phyloP scores from a whole-genome alignment of 805 yeast genomes.

The Yarrowia sp. region DNA sequence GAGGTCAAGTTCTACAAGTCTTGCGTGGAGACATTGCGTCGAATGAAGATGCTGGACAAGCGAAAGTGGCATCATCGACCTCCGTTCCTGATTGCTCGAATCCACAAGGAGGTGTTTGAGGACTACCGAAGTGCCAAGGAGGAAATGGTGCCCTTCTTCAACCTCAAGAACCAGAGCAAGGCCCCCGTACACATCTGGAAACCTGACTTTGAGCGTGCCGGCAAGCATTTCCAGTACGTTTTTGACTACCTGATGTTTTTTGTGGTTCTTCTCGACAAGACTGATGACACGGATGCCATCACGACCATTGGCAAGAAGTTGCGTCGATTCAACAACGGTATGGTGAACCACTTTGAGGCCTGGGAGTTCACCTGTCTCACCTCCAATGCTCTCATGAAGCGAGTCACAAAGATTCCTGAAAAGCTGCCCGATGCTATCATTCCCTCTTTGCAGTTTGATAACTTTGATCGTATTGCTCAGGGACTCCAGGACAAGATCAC shows the following conservation, averaged over 20 bases:
- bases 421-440: constrained; percentile 53
- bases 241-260: constrained; percentile 64
- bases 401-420: constrained; percentile 43
- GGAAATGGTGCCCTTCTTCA: constrained; percentile 61
- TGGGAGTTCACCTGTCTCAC: constrained; percentile 63
- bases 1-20: constrained; percentile 33
- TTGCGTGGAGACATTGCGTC: constrained; percentile 48
- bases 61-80: constrained; percentile 93
- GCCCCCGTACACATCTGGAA: constrained; percentile 86
- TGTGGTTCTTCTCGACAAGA: constrained; percentile 51
- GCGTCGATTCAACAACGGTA: constrained; percentile 72
- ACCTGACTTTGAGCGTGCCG: constrained; percentile 87
- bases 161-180: constrained; percentile 58
- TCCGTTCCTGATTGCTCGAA: constrained; percentile 62
- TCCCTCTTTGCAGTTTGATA: constrained; percentile 44
- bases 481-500: constrained; percentile 45
- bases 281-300: constrained; percentile 57
- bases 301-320: constrained; percentile 63
- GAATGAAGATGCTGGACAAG: constrained; percentile 58
- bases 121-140: constrained; percentile 55
- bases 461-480: constrained; percentile 39
- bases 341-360: constrained; percentile 58
- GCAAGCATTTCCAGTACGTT: constrained; percentile 82
- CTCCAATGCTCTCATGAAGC: constrained; percentile 51
- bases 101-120: constrained; percentile 52